phyloP scores from a whole-genome alignment of 495 filamentous ascomycete species.

The Trichoderma reesei region DNA sequence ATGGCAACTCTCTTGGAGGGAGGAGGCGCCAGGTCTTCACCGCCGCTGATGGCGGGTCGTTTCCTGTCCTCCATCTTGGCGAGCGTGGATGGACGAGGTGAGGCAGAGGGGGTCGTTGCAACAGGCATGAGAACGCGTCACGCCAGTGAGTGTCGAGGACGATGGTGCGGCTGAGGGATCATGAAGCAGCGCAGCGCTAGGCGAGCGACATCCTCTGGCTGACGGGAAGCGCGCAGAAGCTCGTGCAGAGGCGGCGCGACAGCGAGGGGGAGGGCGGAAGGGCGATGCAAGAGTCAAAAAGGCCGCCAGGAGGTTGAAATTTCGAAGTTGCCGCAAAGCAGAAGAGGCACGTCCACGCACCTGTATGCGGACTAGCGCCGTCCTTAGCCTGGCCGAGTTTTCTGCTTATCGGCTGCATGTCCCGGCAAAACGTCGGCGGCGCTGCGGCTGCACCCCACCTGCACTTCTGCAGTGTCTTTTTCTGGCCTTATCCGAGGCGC shows the following conservation, averaged over 20 bases:
- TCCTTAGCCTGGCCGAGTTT: slow-evolving; percentile 9
- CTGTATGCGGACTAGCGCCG: slow-evolving; percentile 5
- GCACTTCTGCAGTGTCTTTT: background rate
- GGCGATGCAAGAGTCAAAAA: background rate
- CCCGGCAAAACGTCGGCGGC: background rate
- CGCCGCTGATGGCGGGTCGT: slow-evolving; percentile 63
- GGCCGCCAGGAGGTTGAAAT: slow-evolving; percentile 10
- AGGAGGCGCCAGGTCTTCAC: slow-evolving; percentile 73
- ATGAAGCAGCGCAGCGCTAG: background rate
- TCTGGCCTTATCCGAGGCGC: background rate
- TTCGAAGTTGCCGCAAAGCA: slow-evolving; percentile 11
- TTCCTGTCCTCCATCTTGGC: slow-evolving; percentile 98
- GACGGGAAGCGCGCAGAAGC: background rate
- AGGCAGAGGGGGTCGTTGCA: slow-evolving; percentile 59
- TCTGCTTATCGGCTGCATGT: slow-evolving; percentile 10
- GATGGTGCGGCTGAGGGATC: slow-evolving; percentile 19
- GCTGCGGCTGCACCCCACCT: background rate
- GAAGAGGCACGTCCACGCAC: slow-evolving; percentile 10
- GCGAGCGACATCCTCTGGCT: background rate
- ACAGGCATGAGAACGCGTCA: slow-evolving; percentile 62
- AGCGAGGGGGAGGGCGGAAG: background rate
- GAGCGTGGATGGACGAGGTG: slow-evolving; percentile 53
- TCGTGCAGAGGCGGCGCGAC: background rate
- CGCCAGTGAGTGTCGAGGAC: slow-evolving; percentile 12
- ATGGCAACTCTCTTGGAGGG: slow-evolving; percentile 84